Base-by-base conservation (phyloP, 148 eudicot species). In the Suaeda aralocaspica region DNA sequence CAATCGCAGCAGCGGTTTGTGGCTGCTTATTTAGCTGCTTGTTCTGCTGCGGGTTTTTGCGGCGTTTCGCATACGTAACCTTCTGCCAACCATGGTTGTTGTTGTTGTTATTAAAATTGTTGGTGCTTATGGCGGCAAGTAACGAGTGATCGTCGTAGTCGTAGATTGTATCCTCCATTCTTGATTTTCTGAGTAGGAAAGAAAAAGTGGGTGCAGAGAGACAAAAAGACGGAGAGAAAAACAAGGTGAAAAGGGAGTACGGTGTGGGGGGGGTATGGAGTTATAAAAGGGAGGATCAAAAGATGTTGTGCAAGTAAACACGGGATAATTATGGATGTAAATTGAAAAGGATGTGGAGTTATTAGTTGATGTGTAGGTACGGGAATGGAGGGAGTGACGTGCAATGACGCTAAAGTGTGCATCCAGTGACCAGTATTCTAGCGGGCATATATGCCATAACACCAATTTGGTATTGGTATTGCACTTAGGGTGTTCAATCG, bases 21-120 rank as follows among this genome's bases (percentile, higher is more conserved):
- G 28, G 68, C 78, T 31, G 21, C 22, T 59, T 71, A 15, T 56
- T 53, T 69, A 26, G 11, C 4, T 45, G 74, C 53, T 84, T 58
- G 56, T 71, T 80, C 56, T 71, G 77, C 45, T 80, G 86, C 63
- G 66, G 75, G 36, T 81, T 85, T 19, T 78, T 79, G 2, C 82
- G 71, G 41, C 79, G 75, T 67, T 85, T 85, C 9, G 76, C 60
- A 74, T 85, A 85, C 34, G 81, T 81, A 22, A 85, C 89, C 70
- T 83, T 85, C 52, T 85, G 84, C 89, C 89, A 85, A 3, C 86
- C 89, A 51, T 85, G 80, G 53, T 72, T 69, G 45, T 56, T 76
- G 66, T 22, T 58, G 68, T 68, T 55, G 69, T 66, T 79, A 45
- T 45, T 31, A 67, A 49, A 59, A 39, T 18, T 29, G 66, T 14